Base-by-base conservation (phyloP, 1,139 yeast genomes). In the Nakaseomyces glabratus region DNA sequence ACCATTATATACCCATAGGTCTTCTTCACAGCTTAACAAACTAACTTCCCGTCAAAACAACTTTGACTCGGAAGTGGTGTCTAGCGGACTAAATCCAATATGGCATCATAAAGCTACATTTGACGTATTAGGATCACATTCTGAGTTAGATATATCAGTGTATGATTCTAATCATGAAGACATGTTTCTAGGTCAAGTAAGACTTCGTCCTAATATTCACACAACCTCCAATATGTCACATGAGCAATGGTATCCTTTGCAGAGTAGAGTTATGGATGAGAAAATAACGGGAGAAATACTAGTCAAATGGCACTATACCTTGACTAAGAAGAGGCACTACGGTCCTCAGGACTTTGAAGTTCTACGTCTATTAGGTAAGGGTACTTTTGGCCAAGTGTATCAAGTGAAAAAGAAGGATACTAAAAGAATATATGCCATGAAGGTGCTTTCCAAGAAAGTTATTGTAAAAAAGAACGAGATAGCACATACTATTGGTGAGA, bases 341-440 rank as follows among this genome's bases (percentile, higher is more conserved):
- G 95, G 95, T 1, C 97, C 97, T 4, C 80, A 80, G 40, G 96
- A 90, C 62, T 90, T 90, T 59, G 95, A 88, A 55, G 82, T 88
- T 13, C 71, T 90, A 49, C 71, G 95, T 52, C 66, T 90, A 36
- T 68, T 90, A 42, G 98, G 98, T 42, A 86, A 85, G 56, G 98
- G 98, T 35, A 90, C 97, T 0, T 90, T 90, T 66, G 98, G 98
- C 20, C 95, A 84, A 61, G 98, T 90, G 25, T 90, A 80, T 60
- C 97, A 88, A 62, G 98, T 90, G 31, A 77, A 82, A 47, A 90
- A 88, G 68, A 71, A 70, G 51, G 97, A 88, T 54, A 85, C 93
- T 4, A 74, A 76, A 39, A 72, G 96, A 49, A 79, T 90, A 41
- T 90, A 90, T 57, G 98, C 98, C 31, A 90, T 90, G 98, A 90